Conservation (phyloP, 768 basidiomycete species). For the Trametes maxima region DNA sequence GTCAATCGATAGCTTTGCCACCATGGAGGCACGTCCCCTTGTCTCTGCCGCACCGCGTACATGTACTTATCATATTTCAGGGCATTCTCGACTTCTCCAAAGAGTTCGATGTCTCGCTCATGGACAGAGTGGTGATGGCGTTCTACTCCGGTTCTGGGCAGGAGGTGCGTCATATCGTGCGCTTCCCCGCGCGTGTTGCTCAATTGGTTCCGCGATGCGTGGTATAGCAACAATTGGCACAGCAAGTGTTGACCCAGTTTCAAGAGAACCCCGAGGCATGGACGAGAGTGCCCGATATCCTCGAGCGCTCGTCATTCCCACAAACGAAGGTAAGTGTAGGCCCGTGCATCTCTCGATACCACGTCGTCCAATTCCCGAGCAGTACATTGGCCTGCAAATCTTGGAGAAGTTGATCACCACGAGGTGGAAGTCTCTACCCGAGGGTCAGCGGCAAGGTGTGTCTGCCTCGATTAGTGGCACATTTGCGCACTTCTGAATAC, state of each 20-base stretch:
- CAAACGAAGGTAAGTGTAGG: conserved; percentile 75
- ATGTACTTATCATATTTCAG: conserved; percentile 41
- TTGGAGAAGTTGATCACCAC: conserved; percentile 94
- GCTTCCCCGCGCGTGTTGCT: conserved; percentile 12
- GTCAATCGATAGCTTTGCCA: conserved; percentile 28
- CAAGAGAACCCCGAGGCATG: conserved; percentile 96
- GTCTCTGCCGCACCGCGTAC: not conserved
- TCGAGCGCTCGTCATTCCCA: conserved; percentile 80
- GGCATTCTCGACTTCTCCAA: conserved; percentile 90
- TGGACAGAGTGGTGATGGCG: conserved; percentile 92
- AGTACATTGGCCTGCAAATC: conserved; percentile 98
- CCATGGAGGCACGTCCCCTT: conserved; percentile 42
- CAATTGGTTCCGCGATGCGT: conserved; percentile 4
- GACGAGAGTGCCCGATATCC: conserved; percentile 94
- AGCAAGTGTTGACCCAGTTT: conserved; percentile 92
- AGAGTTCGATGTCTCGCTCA: conserved; percentile 89
- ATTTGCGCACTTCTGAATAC: not conserved
- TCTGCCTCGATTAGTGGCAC: not conserved
- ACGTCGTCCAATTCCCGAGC: not conserved
- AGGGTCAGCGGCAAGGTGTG: conserved; percentile 87
- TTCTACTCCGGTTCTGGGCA: conserved; percentile 85
- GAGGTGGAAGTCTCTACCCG: conserved; percentile 94
- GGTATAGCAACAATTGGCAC: conserved; percentile 88
- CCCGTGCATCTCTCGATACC: not conserved
- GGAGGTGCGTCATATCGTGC: conserved; percentile 57